phyloP scores from a whole-genome alignment of 768 basidiomycete genomes.

The Collybia sp. region DNA sequence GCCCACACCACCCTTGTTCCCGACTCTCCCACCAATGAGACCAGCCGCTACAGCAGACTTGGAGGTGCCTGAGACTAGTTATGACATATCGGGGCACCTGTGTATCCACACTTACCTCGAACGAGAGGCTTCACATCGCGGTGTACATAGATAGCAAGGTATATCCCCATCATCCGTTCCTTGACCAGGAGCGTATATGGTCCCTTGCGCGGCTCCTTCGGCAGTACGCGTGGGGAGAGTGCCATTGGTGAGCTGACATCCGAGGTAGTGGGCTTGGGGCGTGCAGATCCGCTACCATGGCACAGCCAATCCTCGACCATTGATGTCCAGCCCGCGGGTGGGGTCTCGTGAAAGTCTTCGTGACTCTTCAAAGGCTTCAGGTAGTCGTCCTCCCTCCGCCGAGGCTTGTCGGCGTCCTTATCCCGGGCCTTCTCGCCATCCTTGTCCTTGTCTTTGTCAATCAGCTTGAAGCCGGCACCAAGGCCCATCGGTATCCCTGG shows the following conservation, averaged over 20 bases:
- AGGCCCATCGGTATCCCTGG: slow-evolving; percentile 75
- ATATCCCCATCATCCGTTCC: slow-evolving; percentile 89
- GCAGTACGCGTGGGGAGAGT: slow-evolving; percentile 33
- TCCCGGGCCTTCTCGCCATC: slow-evolving; percentile 37
- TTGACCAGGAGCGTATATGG: slow-evolving; percentile 85
- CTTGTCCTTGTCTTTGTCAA: slow-evolving; percentile 41
- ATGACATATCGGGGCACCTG: slow-evolving; percentile 2
- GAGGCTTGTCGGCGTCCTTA: slow-evolving; percentile 22
- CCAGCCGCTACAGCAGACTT: slow-evolving; percentile 86
- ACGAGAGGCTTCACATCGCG: slow-evolving; percentile 63
- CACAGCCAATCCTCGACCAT: slow-evolving; percentile 75
- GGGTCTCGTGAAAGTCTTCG: slow-evolving; percentile 28
- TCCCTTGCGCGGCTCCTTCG: slow-evolving; percentile 48
- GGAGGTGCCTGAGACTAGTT: slow-evolving; percentile 48
- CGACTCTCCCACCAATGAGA: slow-evolving; percentile 84
- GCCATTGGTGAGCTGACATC: slow-evolving; percentile 39
- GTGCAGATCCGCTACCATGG: slow-evolving; percentile 28
- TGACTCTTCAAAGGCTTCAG: slow-evolving; percentile 28
- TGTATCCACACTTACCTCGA: slow-evolving; percentile 35
- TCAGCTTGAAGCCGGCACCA: slow-evolving; percentile 72
- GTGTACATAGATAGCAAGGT: slow-evolving; percentile 72
- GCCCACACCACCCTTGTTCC: slow-evolving; percentile 94
- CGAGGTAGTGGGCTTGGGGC: slow-evolving; percentile 26
- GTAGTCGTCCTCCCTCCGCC: slow-evolving; percentile 23
- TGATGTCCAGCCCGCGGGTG: slow-evolving; percentile 63